phyloP scores from a whole-genome alignment of 2,329 filamentous ascomycete species.

The Claviceps maximensis region DNA sequence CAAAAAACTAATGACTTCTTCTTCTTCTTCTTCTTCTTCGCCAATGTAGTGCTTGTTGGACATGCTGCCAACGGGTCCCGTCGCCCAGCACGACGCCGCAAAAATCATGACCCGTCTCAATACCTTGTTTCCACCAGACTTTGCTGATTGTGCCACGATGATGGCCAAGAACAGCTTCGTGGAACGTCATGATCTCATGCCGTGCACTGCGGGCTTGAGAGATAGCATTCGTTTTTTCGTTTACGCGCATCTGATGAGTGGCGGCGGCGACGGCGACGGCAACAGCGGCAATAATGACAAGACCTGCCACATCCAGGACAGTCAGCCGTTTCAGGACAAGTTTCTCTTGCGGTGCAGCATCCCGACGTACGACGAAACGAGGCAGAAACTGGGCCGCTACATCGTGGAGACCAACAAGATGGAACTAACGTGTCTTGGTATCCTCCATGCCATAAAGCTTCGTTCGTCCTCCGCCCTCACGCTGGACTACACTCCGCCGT shows the following conservation, averaged over 20 bases:
- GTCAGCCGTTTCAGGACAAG: conserved; percentile 16
- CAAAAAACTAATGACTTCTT: no score
- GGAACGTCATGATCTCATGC: conserved; percentile 15
- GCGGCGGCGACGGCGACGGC: conserved; percentile 1
- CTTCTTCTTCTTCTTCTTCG: not conserved
- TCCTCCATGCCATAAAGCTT: conserved; percentile 11
- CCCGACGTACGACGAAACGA: conserved; percentile 16
- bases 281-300: conserved; percentile 5
- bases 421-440: conserved; percentile 16
- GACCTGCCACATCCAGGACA: conserved; percentile 8
- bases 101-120: conserved; percentile 23
- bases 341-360: conserved; percentile 21
- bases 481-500: not conserved
- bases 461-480: not conserved
- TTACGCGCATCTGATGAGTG: conserved; percentile 20
- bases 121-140: conserved; percentile 19
- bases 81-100: conserved; percentile 6
- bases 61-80: conserved; percentile 2
- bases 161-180: conserved; percentile 6
- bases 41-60: conserved; percentile 1
- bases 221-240: conserved; percentile 23
- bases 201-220: conserved; percentile 18
- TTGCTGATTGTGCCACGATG: conserved; percentile 10
- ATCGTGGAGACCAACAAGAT: conserved; percentile 21
- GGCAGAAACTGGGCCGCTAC: conserved; percentile 19